Evolutionary conservation across 768 basidiomycete species (phyloP).

Genomic region (Hygrocybe punicea): DNA sequence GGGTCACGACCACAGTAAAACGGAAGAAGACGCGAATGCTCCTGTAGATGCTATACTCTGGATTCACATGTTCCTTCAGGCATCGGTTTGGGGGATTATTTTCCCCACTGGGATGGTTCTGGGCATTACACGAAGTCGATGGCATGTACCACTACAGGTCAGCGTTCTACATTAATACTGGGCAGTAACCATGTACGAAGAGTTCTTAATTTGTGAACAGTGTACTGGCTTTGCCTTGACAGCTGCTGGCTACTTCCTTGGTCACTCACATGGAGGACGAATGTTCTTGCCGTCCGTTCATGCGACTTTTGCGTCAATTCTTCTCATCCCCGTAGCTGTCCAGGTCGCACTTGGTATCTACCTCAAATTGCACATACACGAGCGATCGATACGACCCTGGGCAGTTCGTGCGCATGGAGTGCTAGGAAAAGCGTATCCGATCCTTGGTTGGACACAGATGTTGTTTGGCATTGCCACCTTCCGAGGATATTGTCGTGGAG

Average conservation of each 20-base stretch:
- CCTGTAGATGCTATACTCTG: slow-evolving; percentile 77
- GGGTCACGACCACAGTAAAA: slow-evolving; percentile 57
- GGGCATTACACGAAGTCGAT: slow-evolving; percentile 72
- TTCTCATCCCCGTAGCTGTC: slow-evolving; percentile 57
- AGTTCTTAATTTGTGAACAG: slow-evolving; percentile 33
- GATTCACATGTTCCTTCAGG: slow-evolving; percentile 81
- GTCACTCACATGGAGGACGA: slow-evolving; percentile 83
- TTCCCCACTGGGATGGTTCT: slow-evolving; percentile 85
- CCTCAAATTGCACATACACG: slow-evolving; percentile 88
- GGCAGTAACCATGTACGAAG: too few species aligned
- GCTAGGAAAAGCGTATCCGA: slow-evolving; percentile 80
- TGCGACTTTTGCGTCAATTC: slow-evolving; percentile 61
- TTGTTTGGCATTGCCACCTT: slow-evolving; percentile 77
- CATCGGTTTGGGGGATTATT: slow-evolving; percentile 75
- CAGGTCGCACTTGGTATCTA: slow-evolving; percentile 81
- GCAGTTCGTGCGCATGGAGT: slow-evolving; percentile 69
- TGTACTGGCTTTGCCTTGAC: slow-evolving; percentile 66
- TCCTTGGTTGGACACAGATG: slow-evolving; percentile 87
- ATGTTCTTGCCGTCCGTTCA: slow-evolving; percentile 73
- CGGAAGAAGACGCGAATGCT: slow-evolving; percentile 59
- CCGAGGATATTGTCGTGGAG: slow-evolving; percentile 77
- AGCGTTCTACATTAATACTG: slow-evolving; percentile 14
- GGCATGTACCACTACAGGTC: slow-evolving; percentile 89
- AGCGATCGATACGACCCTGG: slow-evolving; percentile 66
- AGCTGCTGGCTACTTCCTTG: slow-evolving; percentile 70